Conservation (phyloP, 495 filamentous ascomycete species). For the Xylaria scruposa region DNA sequence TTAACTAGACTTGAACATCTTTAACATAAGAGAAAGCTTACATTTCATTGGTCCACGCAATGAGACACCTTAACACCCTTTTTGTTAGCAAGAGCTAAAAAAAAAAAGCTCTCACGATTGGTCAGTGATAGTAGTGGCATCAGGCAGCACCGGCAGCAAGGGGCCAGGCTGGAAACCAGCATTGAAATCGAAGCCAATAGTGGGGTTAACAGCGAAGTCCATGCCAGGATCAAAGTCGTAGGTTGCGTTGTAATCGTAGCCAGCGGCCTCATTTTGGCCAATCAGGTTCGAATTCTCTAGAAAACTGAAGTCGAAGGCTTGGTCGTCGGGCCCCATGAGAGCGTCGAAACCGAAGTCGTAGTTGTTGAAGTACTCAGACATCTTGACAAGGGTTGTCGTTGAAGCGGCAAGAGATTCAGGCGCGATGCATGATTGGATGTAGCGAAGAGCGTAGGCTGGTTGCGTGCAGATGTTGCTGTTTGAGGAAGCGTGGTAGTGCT, state of each 20-base stretch:
- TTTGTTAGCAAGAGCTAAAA: slow-evolving; percentile 46
- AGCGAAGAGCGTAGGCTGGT: slow-evolving; percentile 9
- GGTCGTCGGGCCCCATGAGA: slow-evolving; percentile 77
- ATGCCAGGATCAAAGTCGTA: slow-evolving; percentile 10
- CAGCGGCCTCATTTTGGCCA: slow-evolving; percentile 27
- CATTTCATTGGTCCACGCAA: too few relatives aligned
- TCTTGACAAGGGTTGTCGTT: slow-evolving; percentile 28
- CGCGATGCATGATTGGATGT: slow-evolving; percentile 18
- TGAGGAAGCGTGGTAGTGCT: not conserved
- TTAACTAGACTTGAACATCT: too few relatives aligned
- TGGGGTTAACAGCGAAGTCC: slow-evolving; percentile 18
- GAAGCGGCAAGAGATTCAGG: slow-evolving; percentile 31
- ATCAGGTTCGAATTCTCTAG: slow-evolving; percentile 46
- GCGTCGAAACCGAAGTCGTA: slow-evolving; percentile 78
- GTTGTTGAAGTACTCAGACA: slow-evolving; percentile 69
- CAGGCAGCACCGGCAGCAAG: slow-evolving; percentile 41
- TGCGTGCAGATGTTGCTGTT: slow-evolving; percentile 17
- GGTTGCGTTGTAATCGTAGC: slow-evolving; percentile 7
- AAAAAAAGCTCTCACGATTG: slow-evolving; percentile 41
- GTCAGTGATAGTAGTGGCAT: slow-evolving; percentile 22
- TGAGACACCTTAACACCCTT: too few relatives aligned
- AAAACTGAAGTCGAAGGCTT: slow-evolving; percentile 66
- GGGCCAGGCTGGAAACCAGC: slow-evolving; percentile 62
- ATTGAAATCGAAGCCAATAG: slow-evolving; percentile 58
- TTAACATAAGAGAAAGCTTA: too few relatives aligned